Evolutionary conservation across 306 rosid genomes (phyloP).

Genomic region (Vicia sativa): DNA sequence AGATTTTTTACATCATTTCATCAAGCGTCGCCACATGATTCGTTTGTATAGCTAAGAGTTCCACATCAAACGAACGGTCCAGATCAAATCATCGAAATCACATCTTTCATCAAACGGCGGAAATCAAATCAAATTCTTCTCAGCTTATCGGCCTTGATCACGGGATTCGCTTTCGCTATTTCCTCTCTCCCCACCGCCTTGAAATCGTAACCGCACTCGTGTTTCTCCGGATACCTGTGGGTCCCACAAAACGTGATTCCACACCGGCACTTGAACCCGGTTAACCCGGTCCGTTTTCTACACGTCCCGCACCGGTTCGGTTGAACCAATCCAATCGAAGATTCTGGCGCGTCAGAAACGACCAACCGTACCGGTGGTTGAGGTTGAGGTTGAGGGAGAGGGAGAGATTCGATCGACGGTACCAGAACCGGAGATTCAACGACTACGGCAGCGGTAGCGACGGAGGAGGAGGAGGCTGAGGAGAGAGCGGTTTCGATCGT

Average conservation of each 20-base stretch:
- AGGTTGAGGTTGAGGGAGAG: slow-evolving; percentile 41
- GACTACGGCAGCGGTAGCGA: background rate
- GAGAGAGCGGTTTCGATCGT: slow-evolving; percentile 74
- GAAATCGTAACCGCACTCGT: slow-evolving; percentile 80
- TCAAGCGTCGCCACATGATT: slow-evolving; percentile 16
- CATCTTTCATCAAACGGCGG: slow-evolving; percentile 29
- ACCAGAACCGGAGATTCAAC: slow-evolving; percentile 5
- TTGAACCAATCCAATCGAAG: slow-evolving; percentile 13
- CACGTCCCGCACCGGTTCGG: slow-evolving; percentile 72
- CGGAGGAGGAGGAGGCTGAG: slow-evolving; percentile 32
- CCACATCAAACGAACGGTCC: slow-evolving; percentile 28
- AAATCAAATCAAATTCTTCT: slow-evolving; percentile 71
- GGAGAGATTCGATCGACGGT: slow-evolving; percentile 25
- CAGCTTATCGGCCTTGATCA: slow-evolving; percentile 77
- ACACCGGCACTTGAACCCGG: slow-evolving; percentile 82
- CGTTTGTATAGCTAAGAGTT: background rate
- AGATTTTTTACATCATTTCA: slow-evolving; percentile 34
- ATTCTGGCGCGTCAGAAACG: slow-evolving; percentile 26
- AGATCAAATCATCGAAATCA: slow-evolving; percentile 24
- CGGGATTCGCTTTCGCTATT: slow-evolving; percentile 81
- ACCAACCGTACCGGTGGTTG: slow-evolving; percentile 37
- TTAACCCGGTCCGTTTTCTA: slow-evolving; percentile 79
- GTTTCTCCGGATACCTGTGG: slow-evolving; percentile 94
- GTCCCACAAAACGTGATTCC: slow-evolving; percentile 80
- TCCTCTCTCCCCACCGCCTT: slow-evolving; percentile 79